These are phyloP conservation scores for Colletotrichum destructivum DNA, from an alignment of 2,329 filamentous ascomycete genomes.

Conservation along the genomic window DNA sequence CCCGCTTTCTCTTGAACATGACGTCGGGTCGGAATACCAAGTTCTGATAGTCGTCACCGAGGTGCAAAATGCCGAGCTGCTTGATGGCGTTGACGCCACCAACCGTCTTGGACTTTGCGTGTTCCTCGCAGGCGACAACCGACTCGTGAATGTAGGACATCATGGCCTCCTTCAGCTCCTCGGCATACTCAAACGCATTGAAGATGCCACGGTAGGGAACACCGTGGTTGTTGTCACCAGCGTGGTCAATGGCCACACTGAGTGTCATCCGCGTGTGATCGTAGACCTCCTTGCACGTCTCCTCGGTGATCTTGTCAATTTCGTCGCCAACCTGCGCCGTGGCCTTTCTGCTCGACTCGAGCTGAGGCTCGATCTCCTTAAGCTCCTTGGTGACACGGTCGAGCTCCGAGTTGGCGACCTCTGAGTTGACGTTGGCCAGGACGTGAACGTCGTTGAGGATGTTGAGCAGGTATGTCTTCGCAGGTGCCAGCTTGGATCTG, in stretches of 20 bases:
- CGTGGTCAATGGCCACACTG: conserved; percentile 80
- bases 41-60: conserved; percentile 88
- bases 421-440: conserved; percentile 87
- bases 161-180: conserved; percentile 94
- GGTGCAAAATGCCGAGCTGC: conserved; percentile 87
- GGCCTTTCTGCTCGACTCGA: conserved; percentile 87
- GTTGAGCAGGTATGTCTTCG: conserved; percentile 95
- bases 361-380: conserved; percentile 84
- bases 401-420: conserved; percentile 88
- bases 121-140: conserved; percentile 85
- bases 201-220: conserved; percentile 91
- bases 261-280: conserved; percentile 84
- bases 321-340: conserved; percentile 84
- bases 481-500: conserved; percentile 93
- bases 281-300: conserved; percentile 89
- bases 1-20: conserved; percentile 90
- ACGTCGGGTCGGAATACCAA: conserved; percentile 91
- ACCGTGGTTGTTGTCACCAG: conserved; percentile 83
- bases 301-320: conserved; percentile 86
- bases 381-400: conserved; percentile 87
- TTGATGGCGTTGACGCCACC: conserved; percentile 90
- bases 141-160: conserved; percentile 87
- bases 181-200: conserved; percentile 90
- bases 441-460: conserved; percentile 89
- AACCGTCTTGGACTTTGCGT: conserved; percentile 84